phyloP scores from a whole-genome alignment of 495 filamentous ascomycete species.

The Aspergillus incahuasiensis region DNA sequence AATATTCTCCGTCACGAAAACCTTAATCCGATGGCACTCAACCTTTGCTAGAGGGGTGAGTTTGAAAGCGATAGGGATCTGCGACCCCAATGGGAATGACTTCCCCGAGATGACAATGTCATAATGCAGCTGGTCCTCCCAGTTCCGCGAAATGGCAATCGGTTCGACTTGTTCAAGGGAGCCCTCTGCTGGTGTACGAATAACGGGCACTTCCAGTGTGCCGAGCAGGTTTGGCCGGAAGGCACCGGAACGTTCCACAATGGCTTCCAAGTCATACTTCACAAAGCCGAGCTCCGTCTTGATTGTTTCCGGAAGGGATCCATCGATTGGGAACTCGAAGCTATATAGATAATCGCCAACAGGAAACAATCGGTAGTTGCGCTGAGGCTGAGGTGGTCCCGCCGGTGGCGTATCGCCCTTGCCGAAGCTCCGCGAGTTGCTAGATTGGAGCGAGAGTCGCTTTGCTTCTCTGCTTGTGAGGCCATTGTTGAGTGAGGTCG shows the following conservation, averaged over 20 bases:
- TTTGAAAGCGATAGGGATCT: constrained; percentile 96
- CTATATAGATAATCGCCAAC: constrained; percentile 92
- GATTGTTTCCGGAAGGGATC: constrained; percentile 86
- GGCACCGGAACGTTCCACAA: constrained; percentile 83
- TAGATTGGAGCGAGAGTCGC: constrained; percentile 71
- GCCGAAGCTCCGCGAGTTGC: constrained; percentile 77
- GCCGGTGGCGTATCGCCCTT: constrained; percentile 65
- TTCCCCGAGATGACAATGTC: constrained; percentile 99
- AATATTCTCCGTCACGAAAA: constrained; percentile 88
- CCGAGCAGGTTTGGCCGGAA: constrained; percentile 90
- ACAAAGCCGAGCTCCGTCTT: constrained; percentile 85
- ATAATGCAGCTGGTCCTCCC: constrained; percentile 98
- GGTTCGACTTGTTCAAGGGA: constrained; percentile 93
- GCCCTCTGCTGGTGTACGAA: constrained; percentile 84
- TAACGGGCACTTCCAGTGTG: constrained; percentile 75
- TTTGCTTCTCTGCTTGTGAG: constrained; percentile 48
- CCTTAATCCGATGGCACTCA: constrained; percentile 92
- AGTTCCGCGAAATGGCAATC: constrained; percentile 92
- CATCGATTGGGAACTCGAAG: constrained; percentile 92
- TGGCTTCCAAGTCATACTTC: constrained; percentile 82
- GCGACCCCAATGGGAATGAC: constrained; percentile 88
- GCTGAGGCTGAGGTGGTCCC: constrained; percentile 63
- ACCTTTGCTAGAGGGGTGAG: constrained; percentile 94
- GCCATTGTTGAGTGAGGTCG: constrained; percentile 26
- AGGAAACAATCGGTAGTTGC: constrained; percentile 83